phyloP scores from a whole-genome alignment of 176 grass and related monocot species.

The Stipa capillata region DNA sequence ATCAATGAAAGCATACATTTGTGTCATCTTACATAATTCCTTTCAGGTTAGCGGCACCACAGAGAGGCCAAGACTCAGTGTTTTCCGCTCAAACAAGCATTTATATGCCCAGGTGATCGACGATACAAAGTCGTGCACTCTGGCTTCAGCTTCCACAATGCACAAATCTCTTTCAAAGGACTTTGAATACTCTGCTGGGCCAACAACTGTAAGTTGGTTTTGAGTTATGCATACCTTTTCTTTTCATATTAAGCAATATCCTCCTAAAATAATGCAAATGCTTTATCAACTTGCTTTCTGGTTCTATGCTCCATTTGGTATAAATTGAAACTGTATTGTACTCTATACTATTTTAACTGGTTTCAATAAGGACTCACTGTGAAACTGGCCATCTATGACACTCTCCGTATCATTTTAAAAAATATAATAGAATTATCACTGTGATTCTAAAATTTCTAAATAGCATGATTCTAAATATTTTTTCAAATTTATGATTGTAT shows the following conservation, averaged over 20 bases:
- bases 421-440: background rate
- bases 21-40: background rate
- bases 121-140: conserved; percentile 81
- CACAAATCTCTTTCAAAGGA: conserved; percentile 70
- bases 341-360: background rate
- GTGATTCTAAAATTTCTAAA: too few species aligned
- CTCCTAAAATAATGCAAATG: background rate
- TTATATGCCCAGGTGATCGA: conserved; percentile 90
- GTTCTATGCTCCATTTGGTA: background rate
- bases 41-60: conserved; percentile 73
- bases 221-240: background rate
- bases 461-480: background rate
- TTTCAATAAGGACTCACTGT: background rate
- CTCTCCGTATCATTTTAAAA: background rate
- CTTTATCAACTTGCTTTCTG: background rate
- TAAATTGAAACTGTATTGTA: background rate
- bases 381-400: background rate
- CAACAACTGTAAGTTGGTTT: conserved; percentile 73
- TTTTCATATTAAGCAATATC: background rate
- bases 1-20: background rate
- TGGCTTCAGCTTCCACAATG: conserved; percentile 86
- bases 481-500: background rate
- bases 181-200: conserved; percentile 64
- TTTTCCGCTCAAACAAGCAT: conserved; percentile 90
- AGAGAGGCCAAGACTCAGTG: conserved; percentile 71